These are phyloP conservation scores for Globisporangium spinosum DNA, from an alignment of 352 stramenopile genomes.

Conservation along the genomic window DNA sequence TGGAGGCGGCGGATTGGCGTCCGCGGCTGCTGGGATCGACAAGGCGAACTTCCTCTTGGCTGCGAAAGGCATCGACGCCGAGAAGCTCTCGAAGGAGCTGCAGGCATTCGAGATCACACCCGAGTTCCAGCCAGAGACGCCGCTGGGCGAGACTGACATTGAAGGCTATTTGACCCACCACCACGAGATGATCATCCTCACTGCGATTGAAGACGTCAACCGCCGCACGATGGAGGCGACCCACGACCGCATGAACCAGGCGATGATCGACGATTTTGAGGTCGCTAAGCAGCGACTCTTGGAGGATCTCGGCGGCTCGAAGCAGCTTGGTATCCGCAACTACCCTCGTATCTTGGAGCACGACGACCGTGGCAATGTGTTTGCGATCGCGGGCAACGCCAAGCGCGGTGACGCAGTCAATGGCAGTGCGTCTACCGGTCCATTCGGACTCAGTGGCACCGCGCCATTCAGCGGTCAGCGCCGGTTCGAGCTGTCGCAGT, in stretches of 20 bases:
- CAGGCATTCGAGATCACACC: constrained; percentile 73
- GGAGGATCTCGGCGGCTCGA: constrained; percentile 61
- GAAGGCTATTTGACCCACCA: constrained; percentile 87
- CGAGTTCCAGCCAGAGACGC: constrained; percentile 74
- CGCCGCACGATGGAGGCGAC: constrained; percentile 73
- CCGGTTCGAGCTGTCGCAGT: constrained; percentile 44
- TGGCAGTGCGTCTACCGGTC: constrained; percentile 22
- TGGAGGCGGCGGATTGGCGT: constrained; percentile 14
- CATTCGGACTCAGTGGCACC: constrained; percentile 40
- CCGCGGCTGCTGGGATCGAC: constrained; percentile 33
- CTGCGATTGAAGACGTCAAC: constrained; percentile 86
- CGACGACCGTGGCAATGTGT: constrained; percentile 44
- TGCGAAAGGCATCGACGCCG: constrained; percentile 80
- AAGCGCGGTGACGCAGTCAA: constrained; percentile 24
- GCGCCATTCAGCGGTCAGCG: constrained; percentile 45
- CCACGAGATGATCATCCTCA: constrained; percentile 90
- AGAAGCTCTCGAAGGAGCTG: constrained; percentile 84
- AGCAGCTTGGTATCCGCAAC: constrained; percentile 64
- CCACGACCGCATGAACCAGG: constrained; percentile 82
- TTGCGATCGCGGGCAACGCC: constrained; percentile 33
- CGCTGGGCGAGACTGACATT: constrained; percentile 82
- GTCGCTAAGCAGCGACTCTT: constrained; percentile 68
- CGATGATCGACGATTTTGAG: constrained; percentile 87
- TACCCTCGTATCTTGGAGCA: constrained; percentile 59
- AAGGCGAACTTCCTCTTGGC: constrained; percentile 85